Conservation (phyloP, 768 basidiomycete genomes). For the Kwoniella mangroviensis region DNA sequence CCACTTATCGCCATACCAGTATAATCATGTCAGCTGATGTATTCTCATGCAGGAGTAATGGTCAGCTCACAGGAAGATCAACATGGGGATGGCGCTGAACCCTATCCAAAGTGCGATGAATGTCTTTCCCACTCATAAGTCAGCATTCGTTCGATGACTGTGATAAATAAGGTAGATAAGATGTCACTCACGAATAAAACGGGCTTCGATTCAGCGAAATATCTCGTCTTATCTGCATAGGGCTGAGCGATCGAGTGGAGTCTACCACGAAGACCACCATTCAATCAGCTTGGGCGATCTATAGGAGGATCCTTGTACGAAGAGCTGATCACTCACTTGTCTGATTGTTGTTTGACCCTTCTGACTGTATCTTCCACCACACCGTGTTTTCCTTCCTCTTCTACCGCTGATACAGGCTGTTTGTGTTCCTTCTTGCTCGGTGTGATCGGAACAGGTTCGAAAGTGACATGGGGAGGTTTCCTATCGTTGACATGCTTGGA, state of each 20-base stretch:
- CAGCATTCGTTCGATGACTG: not conserved
- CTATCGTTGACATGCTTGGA: too few relatives aligned
- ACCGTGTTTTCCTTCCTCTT: constrained; percentile 31
- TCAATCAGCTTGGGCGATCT: not conserved
- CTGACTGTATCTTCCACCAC: constrained; percentile 45
- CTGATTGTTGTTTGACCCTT: constrained; percentile 39
- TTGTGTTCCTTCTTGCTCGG: constrained; percentile 12
- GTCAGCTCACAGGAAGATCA: constrained; percentile 39
- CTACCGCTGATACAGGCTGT: not conserved
- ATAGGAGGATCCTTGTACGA: not conserved
- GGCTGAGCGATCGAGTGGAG: constrained; percentile 44
- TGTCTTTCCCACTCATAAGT: constrained; percentile 24
- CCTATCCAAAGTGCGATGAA: constrained; percentile 42
- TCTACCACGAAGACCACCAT: constrained; percentile 16
- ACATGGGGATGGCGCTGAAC: constrained; percentile 40
- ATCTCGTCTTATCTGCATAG: constrained; percentile 42
- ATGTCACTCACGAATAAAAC: constrained; percentile 44
- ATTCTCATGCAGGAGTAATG: not conserved
- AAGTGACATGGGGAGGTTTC: not conserved
- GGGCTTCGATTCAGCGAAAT: constrained; percentile 43
- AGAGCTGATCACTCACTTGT: constrained; percentile 29
- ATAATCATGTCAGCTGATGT: not conserved
- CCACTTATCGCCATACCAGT: constrained; percentile 24
- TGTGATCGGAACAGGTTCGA: not conserved
- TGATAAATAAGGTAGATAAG: not conserved